Evolutionary conservation across 2,329 filamentous ascomycete species (phyloP), one percentile per base, ranked within the genome.

Genomic region (Biscogniauxia marginata): DNA sequence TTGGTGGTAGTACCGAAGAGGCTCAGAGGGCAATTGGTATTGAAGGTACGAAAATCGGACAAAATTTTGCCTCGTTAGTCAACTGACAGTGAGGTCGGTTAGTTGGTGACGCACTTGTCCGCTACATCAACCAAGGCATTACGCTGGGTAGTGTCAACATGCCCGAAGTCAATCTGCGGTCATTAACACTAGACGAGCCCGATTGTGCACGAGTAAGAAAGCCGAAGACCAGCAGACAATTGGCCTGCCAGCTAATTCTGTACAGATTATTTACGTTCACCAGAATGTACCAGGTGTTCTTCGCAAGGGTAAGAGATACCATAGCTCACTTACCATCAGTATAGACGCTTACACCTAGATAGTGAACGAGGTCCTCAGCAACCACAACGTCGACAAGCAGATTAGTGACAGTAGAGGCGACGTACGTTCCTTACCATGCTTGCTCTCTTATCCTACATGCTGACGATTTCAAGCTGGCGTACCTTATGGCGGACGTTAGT

Each of bases 351-450:
- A 64, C 56, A 55, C 46, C 11, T 54, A 34, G 25, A 9, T 61
- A 87, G 95, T 99, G 64, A 99, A 99, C 80, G 90, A 95, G 69
- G 91, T 98, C 60, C 83, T 99, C 49, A 90, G 89, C 46, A 87
- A 96, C 69, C 93, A 99, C 80, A 99, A 99, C 74, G 93, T 99
- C 66, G 93, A 97, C 78, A 98, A 98, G 82, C 95, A 99, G 77
- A 98, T 96, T 79, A 95, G 91, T 50, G 95, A 98, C 74, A 96
- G 90, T 76, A 89, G 88, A 78, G 93, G 92, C 65, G 93, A 98
- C 72, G 88, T 90, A 76, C 63, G 82, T 62, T 50, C 50, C 44
- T 39, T n/a, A 24, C 55, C 13, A 34, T 34, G 11, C 34, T 30
- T 7, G 19, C 18, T 44, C 48, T 46, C 4, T 25, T 18, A 22